Evolutionary conservation across 345 rosid species (phyloP).

Genomic region (Streptanthus diversifolius): DNA sequence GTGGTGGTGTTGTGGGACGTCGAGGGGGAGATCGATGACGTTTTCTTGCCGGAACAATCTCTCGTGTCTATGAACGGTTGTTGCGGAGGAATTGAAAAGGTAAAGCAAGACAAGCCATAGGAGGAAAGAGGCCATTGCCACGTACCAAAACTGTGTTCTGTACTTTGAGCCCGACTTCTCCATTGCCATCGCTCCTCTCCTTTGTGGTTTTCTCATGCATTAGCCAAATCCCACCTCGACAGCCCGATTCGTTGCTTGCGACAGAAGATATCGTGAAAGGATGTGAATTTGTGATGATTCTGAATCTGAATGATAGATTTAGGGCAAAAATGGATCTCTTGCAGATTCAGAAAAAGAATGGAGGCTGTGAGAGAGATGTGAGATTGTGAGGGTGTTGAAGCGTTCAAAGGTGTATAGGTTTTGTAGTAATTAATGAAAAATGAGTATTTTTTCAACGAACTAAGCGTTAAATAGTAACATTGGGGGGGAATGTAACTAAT

Average conservation of each 20-base stretch:
- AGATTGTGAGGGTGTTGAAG: constrained; percentile 26
- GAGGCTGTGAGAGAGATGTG: constrained; percentile 15
- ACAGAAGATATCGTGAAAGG: background rate
- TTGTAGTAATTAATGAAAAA: constrained; percentile 16
- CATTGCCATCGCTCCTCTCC: constrained; percentile 37
- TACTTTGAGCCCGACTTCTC: constrained; percentile 39
- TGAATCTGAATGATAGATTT: constrained; percentile 10
- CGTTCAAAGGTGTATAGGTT: constrained; percentile 33
- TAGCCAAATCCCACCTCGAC: background rate
- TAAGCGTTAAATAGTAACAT: constrained; percentile 3
- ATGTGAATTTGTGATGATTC: background rate
- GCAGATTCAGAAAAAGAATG: constrained; percentile 22
- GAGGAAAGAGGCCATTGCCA: constrained; percentile 36
- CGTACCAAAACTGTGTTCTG: constrained; percentile 50
- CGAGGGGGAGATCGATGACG: constrained; percentile 12
- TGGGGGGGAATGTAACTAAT: background rate
- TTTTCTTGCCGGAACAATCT: constrained; percentile 26
- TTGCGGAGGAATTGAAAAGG: constrained; percentile 40
- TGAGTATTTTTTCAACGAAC: constrained; percentile 9
- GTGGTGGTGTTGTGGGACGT: background rate
- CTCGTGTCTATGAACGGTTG: constrained; percentile 27
- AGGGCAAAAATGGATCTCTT: constrained; percentile 6
- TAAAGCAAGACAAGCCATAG: constrained; percentile 51
- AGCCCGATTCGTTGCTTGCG: background rate
- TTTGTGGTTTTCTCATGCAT: constrained; percentile 31